Percentiles rank a stretch among this genome's conserved stretches.
Evolutionary conservation across 2,329 filamentous ascomycete species (phyloP).

Genomic region (Cytospora schulzeri): DNA sequence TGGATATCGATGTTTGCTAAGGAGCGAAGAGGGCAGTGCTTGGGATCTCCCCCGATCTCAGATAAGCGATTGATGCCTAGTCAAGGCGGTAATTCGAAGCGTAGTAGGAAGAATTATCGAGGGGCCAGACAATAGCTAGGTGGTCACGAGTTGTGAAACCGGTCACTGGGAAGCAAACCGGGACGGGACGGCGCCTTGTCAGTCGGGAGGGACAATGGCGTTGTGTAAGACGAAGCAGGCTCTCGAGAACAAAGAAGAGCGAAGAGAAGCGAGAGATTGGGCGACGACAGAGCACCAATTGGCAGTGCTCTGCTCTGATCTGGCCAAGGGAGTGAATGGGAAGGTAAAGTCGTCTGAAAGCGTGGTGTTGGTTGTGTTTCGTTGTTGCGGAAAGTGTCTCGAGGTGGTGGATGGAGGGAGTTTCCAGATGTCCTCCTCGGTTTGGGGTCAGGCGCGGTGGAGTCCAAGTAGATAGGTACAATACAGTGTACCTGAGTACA

Average conservation of each 20-base stretch:
- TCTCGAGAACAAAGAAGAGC: constrained; percentile 7
- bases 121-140: constrained; percentile 11
- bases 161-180: constrained; percentile 16
- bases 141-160: constrained; percentile 21
- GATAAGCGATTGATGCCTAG: constrained; percentile 20
- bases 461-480: constrained; percentile 1
- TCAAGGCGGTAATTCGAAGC: constrained; percentile 13
- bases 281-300: constrained; percentile 17
- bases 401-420: constrained; percentile 36
- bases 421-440: constrained; percentile 29
- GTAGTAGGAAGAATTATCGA: constrained; percentile 8
- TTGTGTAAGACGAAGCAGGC: not conserved
- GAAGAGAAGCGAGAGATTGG: constrained; percentile 8
- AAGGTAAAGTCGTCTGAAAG: constrained; percentile 4
- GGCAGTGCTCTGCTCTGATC: not conserved
- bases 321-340: constrained; percentile 8
- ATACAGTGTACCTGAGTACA: not conserved
- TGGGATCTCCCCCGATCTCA: constrained; percentile 13
- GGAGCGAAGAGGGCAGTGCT: constrained; percentile 13
- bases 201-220: not conserved
- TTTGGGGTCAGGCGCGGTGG: constrained; percentile 13
- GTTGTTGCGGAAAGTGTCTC: constrained; percentile 46
- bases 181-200: constrained; percentile 4
- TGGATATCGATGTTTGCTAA: constrained; percentile 2
- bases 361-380: not conserved